A percentile compares a stretch with the other conserved stretches of the same genome.
phyloP scores from a whole-genome alignment of 2,329 filamentous ascomycete species.

The Ophiosphaerella narmari region DNA sequence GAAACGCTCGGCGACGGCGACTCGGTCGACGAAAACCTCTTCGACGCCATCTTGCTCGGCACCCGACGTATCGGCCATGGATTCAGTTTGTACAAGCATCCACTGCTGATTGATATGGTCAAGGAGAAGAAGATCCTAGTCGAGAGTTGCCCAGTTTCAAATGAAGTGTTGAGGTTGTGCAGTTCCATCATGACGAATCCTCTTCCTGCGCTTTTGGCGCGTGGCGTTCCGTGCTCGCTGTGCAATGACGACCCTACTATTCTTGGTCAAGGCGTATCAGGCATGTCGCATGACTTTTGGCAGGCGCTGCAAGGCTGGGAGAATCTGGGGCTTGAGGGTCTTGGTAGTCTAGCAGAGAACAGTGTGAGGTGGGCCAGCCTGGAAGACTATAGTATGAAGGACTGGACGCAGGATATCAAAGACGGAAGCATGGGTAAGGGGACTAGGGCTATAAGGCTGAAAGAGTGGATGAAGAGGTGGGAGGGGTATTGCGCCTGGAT shows the following conservation, averaged over 20 bases:
- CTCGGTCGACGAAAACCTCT: constrained; percentile 80
- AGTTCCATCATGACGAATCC: constrained; percentile 77
- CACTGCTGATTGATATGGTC: constrained; percentile 83
- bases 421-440: constrained; percentile 74
- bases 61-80: constrained; percentile 89
- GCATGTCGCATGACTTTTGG: constrained; percentile 93
- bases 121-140: constrained; percentile 86
- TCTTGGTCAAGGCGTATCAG: constrained; percentile 78
- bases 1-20: constrained; percentile 83
- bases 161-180: constrained; percentile 82
- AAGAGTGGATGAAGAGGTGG: constrained; percentile 80
- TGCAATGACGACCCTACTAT: constrained; percentile 93
- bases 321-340: constrained; percentile 83
- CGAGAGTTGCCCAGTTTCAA: constrained; percentile 89
- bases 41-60: constrained; percentile 84
- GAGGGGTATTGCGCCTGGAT: constrained; percentile 92
- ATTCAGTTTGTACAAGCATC: constrained; percentile 89
- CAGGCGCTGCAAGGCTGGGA: constrained; percentile 90
- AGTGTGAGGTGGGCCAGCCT: constrained; percentile 89
- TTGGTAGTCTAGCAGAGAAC: constrained; percentile 89
- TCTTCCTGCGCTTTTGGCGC: constrained; percentile 79
- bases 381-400: constrained; percentile 73
- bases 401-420: constrained; percentile 74
- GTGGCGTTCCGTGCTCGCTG: constrained; percentile 81
- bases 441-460: constrained; percentile 71